A percentile compares a stretch with the other conserved stretches of the same genome.
These are phyloP conservation scores for Funneliformis caledonium DNA, from an alignment of 371 early-diverging fungal species.

Conservation along the genomic window DNA sequence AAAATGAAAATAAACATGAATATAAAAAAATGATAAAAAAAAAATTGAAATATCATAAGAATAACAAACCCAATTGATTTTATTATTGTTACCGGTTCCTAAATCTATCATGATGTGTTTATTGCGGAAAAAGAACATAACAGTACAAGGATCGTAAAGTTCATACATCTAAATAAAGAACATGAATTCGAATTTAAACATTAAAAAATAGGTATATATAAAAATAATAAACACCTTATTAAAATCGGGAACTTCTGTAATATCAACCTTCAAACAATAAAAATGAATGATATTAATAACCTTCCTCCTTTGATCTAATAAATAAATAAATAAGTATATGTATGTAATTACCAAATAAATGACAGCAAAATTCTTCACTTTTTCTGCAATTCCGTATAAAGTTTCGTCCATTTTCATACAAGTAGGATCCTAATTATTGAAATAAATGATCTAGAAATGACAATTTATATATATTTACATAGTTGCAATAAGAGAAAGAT, in stretches of 20 bases:
- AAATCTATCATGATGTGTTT: conserved; percentile 98
- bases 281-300: not conserved
- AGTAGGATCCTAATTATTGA: conserved; percentile 68
- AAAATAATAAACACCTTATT: conserved; percentile 67
- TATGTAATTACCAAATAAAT: conserved; percentile 75
- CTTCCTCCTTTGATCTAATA: not conserved
- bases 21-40: conserved; percentile 4
- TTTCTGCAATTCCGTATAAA: conserved; percentile 89
- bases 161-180: conserved; percentile 80
- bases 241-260: conserved; percentile 87
- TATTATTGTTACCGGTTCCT: conserved; percentile 99
- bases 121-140: conserved; percentile 94
- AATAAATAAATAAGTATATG: not conserved
- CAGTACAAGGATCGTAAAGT: conserved; percentile 95
- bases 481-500: not conserved
- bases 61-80: conserved; percentile 86
- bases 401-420: conserved; percentile 98
- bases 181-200: not conserved
- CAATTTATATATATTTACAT: not conserved
- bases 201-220: not conserved
- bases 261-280: conserved; percentile 62
- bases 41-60: not conserved
- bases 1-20: not conserved
- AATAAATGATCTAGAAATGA: not conserved
- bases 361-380: conserved; percentile 97